Evolutionary conservation across 805 yeast species (phyloP).

Genomic region (Metschnikowia hibisci): DNA sequence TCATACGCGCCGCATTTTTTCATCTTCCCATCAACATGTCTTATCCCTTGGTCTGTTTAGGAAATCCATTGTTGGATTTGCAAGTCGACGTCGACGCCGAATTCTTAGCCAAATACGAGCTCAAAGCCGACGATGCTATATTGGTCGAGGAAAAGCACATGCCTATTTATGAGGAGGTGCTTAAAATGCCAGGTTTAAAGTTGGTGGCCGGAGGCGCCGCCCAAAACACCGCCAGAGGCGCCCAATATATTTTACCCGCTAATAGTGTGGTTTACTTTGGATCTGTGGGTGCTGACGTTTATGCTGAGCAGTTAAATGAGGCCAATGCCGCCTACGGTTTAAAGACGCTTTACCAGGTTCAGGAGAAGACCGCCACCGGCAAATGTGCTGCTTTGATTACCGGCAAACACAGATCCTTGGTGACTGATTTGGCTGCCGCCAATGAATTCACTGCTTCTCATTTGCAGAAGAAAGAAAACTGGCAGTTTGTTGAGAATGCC

Average conservation of each 20-base stretch:
- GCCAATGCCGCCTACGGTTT: slow-evolving; percentile 92
- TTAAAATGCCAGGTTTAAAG: slow-evolving; percentile 55
- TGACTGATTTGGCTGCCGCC: slow-evolving; percentile 96
- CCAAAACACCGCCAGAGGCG: slow-evolving; percentile 98
- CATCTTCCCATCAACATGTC: slow-evolving; percentile 38
- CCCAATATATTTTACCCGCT: slow-evolving; percentile 83
- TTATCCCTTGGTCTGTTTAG: slow-evolving; percentile 74
- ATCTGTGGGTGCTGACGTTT: slow-evolving; percentile 90
- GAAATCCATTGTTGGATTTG: slow-evolving; percentile 87
- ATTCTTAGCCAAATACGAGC: slow-evolving; percentile 72
- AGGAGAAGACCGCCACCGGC: slow-evolving; percentile 78
- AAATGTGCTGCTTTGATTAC: slow-evolving; percentile 95
- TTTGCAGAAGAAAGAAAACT: slow-evolving; percentile 82
- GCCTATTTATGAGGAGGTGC: slow-evolving; percentile 80
- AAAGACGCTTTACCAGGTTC: slow-evolving; percentile 78
- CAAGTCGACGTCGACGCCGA: slow-evolving; percentile 70
- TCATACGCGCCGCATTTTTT: not conserved
- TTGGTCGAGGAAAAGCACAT: slow-evolving; percentile 77
- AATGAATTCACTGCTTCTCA: slow-evolving; percentile 91
- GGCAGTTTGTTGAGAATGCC: slow-evolving; percentile 80
- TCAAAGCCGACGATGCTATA: slow-evolving; percentile 93
- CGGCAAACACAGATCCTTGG: slow-evolving; percentile 86
- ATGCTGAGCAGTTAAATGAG: slow-evolving; percentile 69
- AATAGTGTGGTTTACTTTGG: slow-evolving; percentile 90
- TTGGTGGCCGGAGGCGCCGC: slow-evolving; percentile 99